phyloP scores from a whole-genome alignment of 2,329 filamentous ascomycete species.

The Talaromyces rugulosus region DNA sequence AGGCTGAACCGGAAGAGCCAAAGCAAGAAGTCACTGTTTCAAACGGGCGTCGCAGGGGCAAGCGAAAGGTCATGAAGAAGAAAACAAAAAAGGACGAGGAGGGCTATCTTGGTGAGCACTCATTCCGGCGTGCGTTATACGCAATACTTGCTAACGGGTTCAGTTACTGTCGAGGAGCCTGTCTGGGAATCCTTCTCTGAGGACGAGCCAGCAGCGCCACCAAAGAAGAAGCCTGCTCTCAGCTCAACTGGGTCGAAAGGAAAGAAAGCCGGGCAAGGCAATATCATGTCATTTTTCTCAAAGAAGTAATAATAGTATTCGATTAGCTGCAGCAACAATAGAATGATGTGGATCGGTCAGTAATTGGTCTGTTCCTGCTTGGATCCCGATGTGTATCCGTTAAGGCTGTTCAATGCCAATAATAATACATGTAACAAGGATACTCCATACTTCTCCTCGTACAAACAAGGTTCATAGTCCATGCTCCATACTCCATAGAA shows the following conservation, averaged over 20 bases:
- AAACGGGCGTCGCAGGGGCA: conserved; percentile 68
- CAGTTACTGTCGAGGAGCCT: conserved; percentile 79
- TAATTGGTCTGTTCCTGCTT: background rate
- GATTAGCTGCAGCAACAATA: background rate
- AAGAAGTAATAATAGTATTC: conserved; percentile 58
- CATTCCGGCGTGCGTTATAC: background rate
- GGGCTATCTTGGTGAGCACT: conserved; percentile 72
- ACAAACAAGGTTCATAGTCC: background rate
- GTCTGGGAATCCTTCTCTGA: conserved; percentile 94
- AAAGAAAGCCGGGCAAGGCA: conserved; percentile 63
- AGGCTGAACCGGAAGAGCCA: conserved; percentile 47
- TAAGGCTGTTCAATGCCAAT: background rate
- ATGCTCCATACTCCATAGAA: background rate
- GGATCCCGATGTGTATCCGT: background rate
- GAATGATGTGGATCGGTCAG: background rate
- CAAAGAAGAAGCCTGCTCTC: conserved; percentile 48
- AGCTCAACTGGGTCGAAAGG: conserved; percentile 39
- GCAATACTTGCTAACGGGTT: conserved; percentile 10
- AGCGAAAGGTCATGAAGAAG: conserved; percentile 79
- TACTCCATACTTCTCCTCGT: background rate
- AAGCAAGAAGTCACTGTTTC: conserved; percentile 49
- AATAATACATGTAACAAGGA: background rate
- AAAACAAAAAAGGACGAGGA: conserved; percentile 82
- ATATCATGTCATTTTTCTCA: conserved; percentile 86
- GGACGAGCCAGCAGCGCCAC: conserved; percentile 61